phyloP scores from a whole-genome alignment of 768 basidiomycete genomes.

The Cystofilobasidium ferigula region DNA sequence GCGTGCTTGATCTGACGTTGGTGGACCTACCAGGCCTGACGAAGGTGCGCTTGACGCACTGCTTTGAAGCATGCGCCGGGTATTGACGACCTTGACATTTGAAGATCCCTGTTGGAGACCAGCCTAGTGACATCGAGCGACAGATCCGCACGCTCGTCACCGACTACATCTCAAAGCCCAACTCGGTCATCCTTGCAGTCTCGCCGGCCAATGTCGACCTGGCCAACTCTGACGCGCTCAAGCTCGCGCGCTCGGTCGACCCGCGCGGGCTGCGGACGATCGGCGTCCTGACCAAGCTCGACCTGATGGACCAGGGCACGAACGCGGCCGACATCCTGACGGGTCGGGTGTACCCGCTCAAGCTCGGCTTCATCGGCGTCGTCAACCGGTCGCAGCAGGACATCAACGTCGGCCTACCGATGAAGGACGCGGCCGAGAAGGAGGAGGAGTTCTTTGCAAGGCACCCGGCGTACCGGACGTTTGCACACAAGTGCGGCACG shows the following conservation, averaged over 20 bases:
- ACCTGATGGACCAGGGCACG: slow-evolving; percentile 98
- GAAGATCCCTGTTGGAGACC: slow-evolving; percentile 69
- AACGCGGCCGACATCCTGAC: slow-evolving; percentile 93
- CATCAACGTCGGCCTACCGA: slow-evolving; percentile 73
- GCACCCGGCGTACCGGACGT: slow-evolving; percentile 85
- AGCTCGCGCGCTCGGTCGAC: slow-evolving; percentile 89
- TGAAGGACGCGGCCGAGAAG: slow-evolving; percentile 69
- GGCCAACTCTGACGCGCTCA: slow-evolving; percentile 94
- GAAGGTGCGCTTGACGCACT: slow-evolving; percentile 51
- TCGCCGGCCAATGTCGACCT: slow-evolving; percentile 97
- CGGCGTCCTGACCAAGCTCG: slow-evolving; percentile 91
- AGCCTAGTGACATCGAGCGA: slow-evolving; percentile 14
- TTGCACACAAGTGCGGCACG: slow-evolving; percentile 96
- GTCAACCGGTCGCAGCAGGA: slow-evolving; percentile 97
- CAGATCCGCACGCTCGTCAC: slow-evolving; percentile 84
- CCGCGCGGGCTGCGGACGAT: slow-evolving; percentile 93
- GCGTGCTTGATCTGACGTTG: slow-evolving; percentile 86
- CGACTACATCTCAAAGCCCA: slow-evolving; percentile 93
- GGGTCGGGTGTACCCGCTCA: slow-evolving; percentile 92
- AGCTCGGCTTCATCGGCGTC: slow-evolving; percentile 94
- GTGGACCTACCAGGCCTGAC: slow-evolving; percentile 95
- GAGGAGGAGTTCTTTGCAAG: slow-evolving; percentile 84
- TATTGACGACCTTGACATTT: neutral
- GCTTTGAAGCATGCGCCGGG: neutral
- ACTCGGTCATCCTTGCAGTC: slow-evolving; percentile 95